Evolutionary conservation across 352 stramenopile species (phyloP).

Genomic region (Phytopythium mirpurense): DNA sequence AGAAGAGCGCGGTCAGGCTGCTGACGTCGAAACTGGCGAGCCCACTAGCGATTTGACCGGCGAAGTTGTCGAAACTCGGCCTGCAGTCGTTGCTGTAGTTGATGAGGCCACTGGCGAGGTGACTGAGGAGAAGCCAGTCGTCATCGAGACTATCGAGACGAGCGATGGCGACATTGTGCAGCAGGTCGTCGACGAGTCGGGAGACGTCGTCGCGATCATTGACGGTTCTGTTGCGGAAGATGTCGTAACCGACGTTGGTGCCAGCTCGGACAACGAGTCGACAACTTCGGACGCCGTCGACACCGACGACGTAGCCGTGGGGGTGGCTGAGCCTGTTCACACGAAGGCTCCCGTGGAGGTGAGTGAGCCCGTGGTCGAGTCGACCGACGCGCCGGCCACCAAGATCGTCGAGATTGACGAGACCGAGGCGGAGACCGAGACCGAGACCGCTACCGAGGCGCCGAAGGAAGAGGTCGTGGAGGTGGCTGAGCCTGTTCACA

Average conservation of each 20-base stretch:
- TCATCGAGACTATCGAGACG: background rate
- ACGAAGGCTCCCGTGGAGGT: too few relatives aligned
- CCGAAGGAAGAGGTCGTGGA: too few relatives aligned
- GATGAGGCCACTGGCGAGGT: background rate
- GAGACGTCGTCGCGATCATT: background rate
- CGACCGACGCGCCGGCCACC: too few relatives aligned
- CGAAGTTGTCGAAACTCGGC: background rate
- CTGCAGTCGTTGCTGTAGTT: background rate
- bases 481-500: too few relatives aligned
- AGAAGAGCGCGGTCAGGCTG: background rate
- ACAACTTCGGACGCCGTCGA: too few relatives aligned
- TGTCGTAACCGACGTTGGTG: background rate
- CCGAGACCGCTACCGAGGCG: too few relatives aligned
- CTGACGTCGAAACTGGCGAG: background rate
- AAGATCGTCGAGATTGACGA: too few relatives aligned
- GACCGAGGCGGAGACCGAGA: too few relatives aligned
- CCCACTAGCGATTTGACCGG: background rate
- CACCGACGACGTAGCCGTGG: too few relatives aligned
- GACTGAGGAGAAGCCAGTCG: background rate
- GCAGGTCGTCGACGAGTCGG: background rate
- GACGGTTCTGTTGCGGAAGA: background rate
- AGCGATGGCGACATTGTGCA: background rate
- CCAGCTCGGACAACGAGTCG: too few relatives aligned
- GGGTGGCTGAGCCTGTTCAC: too few relatives aligned
- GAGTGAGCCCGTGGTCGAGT: too few relatives aligned